Evolutionary conservation across 352 stramenopile genomes (phyloP).

Genomic region (Globisporangium spiculum): DNA sequence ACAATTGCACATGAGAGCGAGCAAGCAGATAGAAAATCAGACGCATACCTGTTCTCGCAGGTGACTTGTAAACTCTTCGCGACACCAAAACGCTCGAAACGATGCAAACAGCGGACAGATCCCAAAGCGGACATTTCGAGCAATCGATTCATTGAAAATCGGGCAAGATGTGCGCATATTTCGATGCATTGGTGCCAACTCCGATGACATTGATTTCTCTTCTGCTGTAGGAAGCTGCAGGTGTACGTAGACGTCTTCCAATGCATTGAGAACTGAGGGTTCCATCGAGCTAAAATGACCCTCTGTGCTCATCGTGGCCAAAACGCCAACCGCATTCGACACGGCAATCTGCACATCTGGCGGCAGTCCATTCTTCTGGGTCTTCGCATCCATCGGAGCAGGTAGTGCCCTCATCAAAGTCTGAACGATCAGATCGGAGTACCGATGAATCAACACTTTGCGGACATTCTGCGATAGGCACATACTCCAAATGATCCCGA

Average conservation of each 20-base stretch:
- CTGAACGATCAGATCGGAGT: background rate
- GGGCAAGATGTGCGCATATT: background rate
- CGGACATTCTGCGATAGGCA: background rate
- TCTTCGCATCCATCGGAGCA: background rate
- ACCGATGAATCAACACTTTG: background rate
- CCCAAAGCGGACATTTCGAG: conserved; percentile 1
- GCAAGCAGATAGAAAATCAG: background rate
- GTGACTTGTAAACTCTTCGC: background rate
- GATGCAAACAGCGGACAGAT: conserved; percentile 2
- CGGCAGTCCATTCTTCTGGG: background rate
- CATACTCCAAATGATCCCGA: conserved; percentile 8
- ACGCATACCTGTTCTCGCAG: conserved; percentile 6
- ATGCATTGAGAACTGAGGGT: background rate
- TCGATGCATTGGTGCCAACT: background rate
- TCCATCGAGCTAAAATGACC: background rate
- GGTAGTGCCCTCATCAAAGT: background rate
- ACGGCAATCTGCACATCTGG: background rate
- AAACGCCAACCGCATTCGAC: background rate
- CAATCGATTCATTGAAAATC: background rate
- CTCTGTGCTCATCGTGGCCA: conserved; percentile 9
- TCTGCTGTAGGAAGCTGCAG: background rate
- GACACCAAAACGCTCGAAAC: background rate
- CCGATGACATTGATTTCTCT: background rate
- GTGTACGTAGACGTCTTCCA: background rate
- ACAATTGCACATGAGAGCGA: background rate